Percentiles rank a stretch among this genome's conserved stretches.
Evolutionary conservation across 2,329 filamentous ascomycete species (phyloP).

Genomic region (Aurifilum marmelostoma): DNA sequence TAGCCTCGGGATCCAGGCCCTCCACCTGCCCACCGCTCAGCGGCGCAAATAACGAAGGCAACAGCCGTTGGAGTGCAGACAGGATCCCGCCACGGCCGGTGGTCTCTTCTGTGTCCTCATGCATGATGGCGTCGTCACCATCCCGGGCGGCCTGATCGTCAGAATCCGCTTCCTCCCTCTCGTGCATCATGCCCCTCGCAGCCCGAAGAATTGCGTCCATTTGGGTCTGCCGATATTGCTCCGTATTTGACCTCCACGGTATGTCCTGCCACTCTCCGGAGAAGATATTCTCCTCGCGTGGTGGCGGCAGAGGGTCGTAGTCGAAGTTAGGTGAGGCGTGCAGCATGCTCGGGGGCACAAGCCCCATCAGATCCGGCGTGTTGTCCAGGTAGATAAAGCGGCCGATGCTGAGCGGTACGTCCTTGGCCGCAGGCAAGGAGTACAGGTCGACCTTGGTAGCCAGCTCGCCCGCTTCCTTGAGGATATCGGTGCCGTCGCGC

Average conservation of each 20-base stretch:
- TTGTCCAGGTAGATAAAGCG: slow-evolving; percentile 81
- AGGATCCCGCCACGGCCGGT: slow-evolving; percentile 12
- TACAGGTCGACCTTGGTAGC: slow-evolving; percentile 48
- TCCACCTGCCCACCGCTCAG: slow-evolving; percentile 6
- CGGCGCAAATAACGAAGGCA: slow-evolving; percentile 25
- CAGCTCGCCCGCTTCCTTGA: slow-evolving; percentile 69
- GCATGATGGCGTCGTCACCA: not conserved
- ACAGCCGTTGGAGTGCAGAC: slow-evolving; percentile 13
- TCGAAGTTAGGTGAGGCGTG: slow-evolving; percentile 68
- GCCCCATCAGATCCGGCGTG: slow-evolving; percentile 68
- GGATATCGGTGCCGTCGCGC: slow-evolving; percentile 63
- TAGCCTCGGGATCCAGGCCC: not conserved
- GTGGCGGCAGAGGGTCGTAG: slow-evolving; percentile 81
- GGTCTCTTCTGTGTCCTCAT: no score
- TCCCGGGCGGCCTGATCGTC: not conserved
- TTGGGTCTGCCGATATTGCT: not conserved
- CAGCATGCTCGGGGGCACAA: slow-evolving; percentile 69
- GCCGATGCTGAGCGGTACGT: slow-evolving; percentile 57
- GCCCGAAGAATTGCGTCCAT: slow-evolving; percentile 13
- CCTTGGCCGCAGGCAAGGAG: slow-evolving; percentile 42
- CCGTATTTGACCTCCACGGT: slow-evolving; percentile 42
- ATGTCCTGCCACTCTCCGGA: slow-evolving; percentile 45
- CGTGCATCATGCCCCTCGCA: slow-evolving; percentile 13
- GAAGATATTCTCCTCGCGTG: slow-evolving; percentile 57
- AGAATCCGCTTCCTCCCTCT: not conserved